Base-by-base conservation (phyloP, 1,139 yeast genomes). In the Taphrina pruni region DNA sequence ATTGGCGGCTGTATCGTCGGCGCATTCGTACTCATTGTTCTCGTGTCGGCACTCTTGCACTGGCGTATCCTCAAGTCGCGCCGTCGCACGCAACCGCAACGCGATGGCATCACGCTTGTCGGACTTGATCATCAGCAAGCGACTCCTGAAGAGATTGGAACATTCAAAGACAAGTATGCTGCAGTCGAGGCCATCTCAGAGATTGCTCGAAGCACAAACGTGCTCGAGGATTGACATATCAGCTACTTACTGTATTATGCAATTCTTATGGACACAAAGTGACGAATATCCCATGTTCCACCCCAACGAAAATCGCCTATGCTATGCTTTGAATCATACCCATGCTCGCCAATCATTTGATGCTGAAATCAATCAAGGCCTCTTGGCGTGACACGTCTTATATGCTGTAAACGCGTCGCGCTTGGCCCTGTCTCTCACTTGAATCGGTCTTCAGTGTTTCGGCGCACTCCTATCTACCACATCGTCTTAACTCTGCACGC, bases 1-100 rank as follows among this genome's bases (percentile, higher is more conserved):
- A 61, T 69, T 38, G 71, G 71, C 9, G 71, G 69, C 6, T 20
- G 60, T 32, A 69, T 69, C 50, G 64, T 65, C 38, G 71, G 67
- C 12, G 62, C 48, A 2, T 69, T 69, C 54, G 60, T 60, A 2
- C 32, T 67, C n/a, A 66, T 60, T 12, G 71, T 57, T n/a, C 51
- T 39, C n/a, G 14, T 45, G 6, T 64, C 67, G 45, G 67, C 61
- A 14, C 46, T 64, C 35, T 6, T 54, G n/a, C 67, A 64, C 26
- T 55, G 67, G 67, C 41, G 43, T 6, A 6, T 32, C 3, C 11
- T 36, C 58, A 32, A 43, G 21, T 54, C 58, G 11, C 35, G 54
- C 3, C 54, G 54, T 21, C 32, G 54, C 6, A n/a, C 20, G 48
- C 8, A 12, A 7, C 20, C 6, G 48, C 48, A 12, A 7, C 20